phyloP scores from a whole-genome alignment of 306 rosid genomes.

The Citrullus colocynthis region DNA sequence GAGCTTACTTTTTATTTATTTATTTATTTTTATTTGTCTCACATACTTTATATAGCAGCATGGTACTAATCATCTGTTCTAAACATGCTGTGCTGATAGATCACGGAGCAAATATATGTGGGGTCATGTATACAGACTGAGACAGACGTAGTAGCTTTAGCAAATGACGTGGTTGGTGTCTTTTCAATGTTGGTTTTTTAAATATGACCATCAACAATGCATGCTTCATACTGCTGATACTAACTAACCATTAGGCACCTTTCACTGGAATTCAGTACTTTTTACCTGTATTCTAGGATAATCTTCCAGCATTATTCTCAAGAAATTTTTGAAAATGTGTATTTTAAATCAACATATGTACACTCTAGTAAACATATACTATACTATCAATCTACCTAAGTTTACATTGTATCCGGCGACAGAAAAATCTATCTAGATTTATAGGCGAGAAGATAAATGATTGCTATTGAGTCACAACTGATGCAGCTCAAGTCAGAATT shows the following conservation, averaged over 20 bases:
- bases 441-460: too few species aligned
- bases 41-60: background rate
- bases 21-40: too few species aligned
- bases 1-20: too few species aligned
- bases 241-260: background rate
- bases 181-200: background rate
- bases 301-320: background rate
- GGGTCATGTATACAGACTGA: slow-evolving; percentile 90
- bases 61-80: background rate
- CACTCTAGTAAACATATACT: background rate
- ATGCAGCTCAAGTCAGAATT: background rate
- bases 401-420: too few species aligned
- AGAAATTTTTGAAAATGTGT: background rate
- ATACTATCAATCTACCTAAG: too few species aligned
- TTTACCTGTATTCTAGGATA: background rate
- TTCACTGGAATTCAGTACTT: background rate
- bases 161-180: slow-evolving; percentile 42
- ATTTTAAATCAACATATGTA: background rate
- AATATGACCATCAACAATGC: background rate
- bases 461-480: background rate
- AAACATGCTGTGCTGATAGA: slow-evolving; percentile 23
- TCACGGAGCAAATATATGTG: slow-evolving; percentile 80
- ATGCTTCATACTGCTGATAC: background rate
- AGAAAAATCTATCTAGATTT: too few species aligned
- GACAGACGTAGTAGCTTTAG: slow-evolving; percentile 60